A percentile compares a stretch with the other conserved stretches of the same genome.
Evolutionary conservation across 345 rosid genomes (phyloP).

Genomic region (Syzygium grande): DNA sequence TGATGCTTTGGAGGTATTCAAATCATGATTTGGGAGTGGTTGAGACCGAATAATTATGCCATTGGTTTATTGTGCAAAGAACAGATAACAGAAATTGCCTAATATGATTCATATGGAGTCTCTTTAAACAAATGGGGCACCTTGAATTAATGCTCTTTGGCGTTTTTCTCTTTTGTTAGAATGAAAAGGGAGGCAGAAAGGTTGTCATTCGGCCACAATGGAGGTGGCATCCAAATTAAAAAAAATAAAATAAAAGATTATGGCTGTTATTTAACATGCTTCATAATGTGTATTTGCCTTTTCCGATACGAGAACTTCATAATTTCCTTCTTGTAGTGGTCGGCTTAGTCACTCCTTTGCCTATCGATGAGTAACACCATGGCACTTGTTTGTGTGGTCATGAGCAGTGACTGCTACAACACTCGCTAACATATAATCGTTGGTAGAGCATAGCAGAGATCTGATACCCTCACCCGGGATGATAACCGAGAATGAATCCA

Average conservation of each 20-base stretch:
- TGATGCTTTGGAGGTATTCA: neutral
- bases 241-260: neutral
- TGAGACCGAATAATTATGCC: neutral
- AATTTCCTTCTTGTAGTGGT: neutral
- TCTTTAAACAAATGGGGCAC: neutral
- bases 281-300: neutral
- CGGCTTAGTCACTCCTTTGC: neutral
- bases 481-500: too few relatives aligned
- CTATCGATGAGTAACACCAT: neutral
- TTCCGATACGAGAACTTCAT: neutral
- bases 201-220: neutral
- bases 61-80: neutral
- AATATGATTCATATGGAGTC: neutral
- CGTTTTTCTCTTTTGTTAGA: neutral
- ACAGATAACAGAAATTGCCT: neutral
- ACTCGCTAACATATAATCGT: neutral
- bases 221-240: neutral
- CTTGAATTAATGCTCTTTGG: neutral
- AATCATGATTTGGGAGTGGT: neutral
- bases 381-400: neutral
- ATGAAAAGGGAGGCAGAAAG: neutral
- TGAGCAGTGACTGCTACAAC: neutral
- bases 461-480: accelerated
- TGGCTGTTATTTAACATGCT: neutral
- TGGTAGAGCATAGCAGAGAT: neutral